phyloP scores from a whole-genome alignment of 495 filamentous ascomycete species.

The Astrothelium subdiscretum region DNA sequence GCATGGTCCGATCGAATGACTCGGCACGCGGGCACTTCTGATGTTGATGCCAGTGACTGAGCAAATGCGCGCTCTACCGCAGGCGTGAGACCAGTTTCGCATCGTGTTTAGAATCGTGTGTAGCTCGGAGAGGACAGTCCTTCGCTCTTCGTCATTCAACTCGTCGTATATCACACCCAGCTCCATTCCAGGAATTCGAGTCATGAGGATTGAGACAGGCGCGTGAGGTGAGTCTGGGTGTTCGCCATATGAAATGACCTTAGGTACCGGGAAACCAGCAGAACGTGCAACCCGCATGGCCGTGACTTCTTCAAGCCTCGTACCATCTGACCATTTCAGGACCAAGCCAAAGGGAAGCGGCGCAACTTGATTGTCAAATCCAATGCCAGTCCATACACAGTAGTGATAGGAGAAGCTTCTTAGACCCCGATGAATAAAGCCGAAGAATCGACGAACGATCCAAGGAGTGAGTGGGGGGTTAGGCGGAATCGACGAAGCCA shows the following conservation, averaged over 20 bases:
- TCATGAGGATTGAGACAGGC: constrained; percentile 30
- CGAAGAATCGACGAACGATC: constrained; percentile 15
- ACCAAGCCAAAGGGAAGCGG: constrained; percentile 24
- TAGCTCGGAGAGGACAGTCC: constrained; percentile 4
- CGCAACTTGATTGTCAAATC: constrained; percentile 25
- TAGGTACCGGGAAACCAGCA: constrained; percentile 32
- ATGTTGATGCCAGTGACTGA: constrained; percentile 7
- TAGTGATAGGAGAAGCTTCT: constrained; percentile 17
- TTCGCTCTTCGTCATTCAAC: constrained; percentile 16
- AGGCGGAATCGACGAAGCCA: constrained; percentile 16
- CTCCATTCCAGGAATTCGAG: constrained; percentile 24
- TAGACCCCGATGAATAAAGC: not conserved
- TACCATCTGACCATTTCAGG: constrained; percentile 34
- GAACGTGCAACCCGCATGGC: constrained; percentile 30
- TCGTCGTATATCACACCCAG: constrained; percentile 22
- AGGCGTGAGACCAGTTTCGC: constrained; percentile 6
- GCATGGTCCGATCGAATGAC: constrained; percentile 7
- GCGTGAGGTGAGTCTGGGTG: constrained; percentile 28
- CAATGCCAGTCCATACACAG: constrained; percentile 21
- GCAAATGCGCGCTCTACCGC: constrained; percentile 5
- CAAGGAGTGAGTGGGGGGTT: constrained; percentile 13
- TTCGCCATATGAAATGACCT: constrained; percentile 31
- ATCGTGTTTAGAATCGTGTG: constrained; percentile 8
- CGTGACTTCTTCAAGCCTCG: constrained; percentile 30
- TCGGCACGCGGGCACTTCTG: constrained; percentile 10